Percentiles rank a stretch among this genome's conserved stretches.
Evolutionary conservation across 169 alveolate species (phyloP).

Genomic region (Cryptosporidium ryanae): DNA sequence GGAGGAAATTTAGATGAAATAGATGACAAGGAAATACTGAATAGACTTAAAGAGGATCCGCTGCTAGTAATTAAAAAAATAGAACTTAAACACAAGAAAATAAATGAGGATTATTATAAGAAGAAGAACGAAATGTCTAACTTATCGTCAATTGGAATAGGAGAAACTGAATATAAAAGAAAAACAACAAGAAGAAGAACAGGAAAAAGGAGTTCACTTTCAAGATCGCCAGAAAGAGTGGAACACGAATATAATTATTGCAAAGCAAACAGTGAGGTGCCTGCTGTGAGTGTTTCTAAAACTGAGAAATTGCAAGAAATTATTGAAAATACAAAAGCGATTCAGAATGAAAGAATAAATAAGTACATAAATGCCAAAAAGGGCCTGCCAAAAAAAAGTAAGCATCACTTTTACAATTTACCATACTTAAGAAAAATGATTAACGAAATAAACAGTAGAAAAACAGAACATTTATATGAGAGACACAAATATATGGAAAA

Average conservation of each 20-base stretch:
- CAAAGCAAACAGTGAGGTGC: background rate
- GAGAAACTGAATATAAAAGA: too few relatives aligned
- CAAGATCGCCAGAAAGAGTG: slow-evolving; percentile 52
- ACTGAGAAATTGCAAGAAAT: slow-evolving; percentile 29
- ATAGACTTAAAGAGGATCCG: slow-evolving; percentile 65
- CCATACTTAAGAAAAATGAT: background rate
- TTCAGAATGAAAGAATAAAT: slow-evolving; percentile 29
- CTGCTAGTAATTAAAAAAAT: slow-evolving; percentile 28
- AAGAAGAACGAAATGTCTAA: background rate
- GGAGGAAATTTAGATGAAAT: background rate
- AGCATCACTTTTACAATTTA: too few relatives aligned
- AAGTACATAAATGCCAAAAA: slow-evolving; percentile 4
- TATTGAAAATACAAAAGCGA: slow-evolving; percentile 3
- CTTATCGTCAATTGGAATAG: too few relatives aligned
- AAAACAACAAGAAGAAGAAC: background rate
- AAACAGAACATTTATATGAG: background rate
- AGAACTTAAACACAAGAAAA: slow-evolving; percentile 58
- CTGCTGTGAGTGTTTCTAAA: background rate
- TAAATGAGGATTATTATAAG: slow-evolving; percentile 27
- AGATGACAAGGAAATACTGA: slow-evolving; percentile 39
- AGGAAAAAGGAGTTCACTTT: slow-evolving; percentile 25
- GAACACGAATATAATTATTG: background rate
- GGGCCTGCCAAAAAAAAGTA: background rate
- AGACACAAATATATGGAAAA: too few relatives aligned
- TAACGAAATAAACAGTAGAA: background rate